phyloP scores from a whole-genome alignment of 176 grass and related monocot species.

The Avena sativa region DNA sequence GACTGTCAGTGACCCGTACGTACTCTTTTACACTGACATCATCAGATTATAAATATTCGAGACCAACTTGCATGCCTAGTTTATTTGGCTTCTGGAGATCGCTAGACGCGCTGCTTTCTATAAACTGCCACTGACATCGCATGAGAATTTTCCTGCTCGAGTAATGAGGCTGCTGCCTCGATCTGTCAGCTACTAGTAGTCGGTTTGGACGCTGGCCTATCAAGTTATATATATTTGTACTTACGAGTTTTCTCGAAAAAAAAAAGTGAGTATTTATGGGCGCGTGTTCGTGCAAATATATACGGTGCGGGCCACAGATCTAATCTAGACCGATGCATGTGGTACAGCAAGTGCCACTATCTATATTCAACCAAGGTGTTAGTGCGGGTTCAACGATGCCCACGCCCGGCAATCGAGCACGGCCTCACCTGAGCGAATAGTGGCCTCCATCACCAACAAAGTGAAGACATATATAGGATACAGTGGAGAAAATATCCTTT shows the following conservation, averaged over 20 bases:
- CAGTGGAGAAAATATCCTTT: too few relatives aligned
- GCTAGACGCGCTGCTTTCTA: not conserved
- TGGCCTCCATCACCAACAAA: too few relatives aligned
- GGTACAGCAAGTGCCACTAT: not conserved
- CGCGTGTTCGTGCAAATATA: not conserved
- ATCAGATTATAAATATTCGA: not conserved
- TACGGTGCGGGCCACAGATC: not conserved
- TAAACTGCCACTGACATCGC: not conserved
- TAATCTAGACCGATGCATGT: not conserved
- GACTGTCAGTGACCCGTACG: not conserved
- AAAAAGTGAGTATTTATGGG: too few relatives aligned
- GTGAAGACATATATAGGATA: too few relatives aligned
- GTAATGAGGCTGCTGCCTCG: not conserved
- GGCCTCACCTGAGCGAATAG: not conserved
- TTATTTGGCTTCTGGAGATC: slow-evolving; percentile 8
- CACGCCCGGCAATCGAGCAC: not conserved
- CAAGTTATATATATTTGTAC: not conserved
- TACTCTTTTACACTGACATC: not conserved
- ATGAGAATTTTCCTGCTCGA: not conserved
- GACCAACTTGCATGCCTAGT: not conserved
- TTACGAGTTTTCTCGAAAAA: not conserved
- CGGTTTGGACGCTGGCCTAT: not conserved
- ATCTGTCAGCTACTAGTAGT: not conserved
- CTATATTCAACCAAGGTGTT: not conserved
- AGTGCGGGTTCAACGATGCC: too few relatives aligned